Evolutionary conservation across 2,329 filamentous ascomycete genomes (phyloP), one percentile per base, ranked within the genome.

Genomic region (Phyllosticta citriasiana): DNA sequence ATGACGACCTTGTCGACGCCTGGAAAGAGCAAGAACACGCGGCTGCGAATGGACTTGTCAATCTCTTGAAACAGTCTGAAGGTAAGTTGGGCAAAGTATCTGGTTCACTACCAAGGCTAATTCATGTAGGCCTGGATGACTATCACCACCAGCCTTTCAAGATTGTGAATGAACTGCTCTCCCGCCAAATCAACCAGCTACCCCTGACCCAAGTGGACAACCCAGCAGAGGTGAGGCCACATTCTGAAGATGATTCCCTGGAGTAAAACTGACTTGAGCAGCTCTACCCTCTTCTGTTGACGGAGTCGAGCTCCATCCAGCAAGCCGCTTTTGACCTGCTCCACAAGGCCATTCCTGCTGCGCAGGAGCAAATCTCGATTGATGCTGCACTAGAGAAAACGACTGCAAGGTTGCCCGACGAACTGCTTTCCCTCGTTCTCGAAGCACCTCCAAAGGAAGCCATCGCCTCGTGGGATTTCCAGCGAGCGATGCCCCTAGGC

Each of bases 1-100:
- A 96, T 64, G 93, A 97, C 64, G 93, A 97, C 70, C 80, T 97
- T 0, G 76, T 85, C 14, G 92, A 97, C 68, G 84, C 85, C 0
- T 82, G 93, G 69, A 81, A 82, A 58, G 82, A 86, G 12, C 80
- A 82, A 9, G 78, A 82, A n/a, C 73, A 80, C 19, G 72, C 74
- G 0, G 81, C 87, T 47, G 82, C 83, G 1, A 71, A 76, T 3
- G 83, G 81, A 0, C 70, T 94, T 2, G 73, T 92, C 16, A 76
- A 80, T 8, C 76, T 92, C 0, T 81, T 95, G 22, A 84, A 84
- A 63, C 71, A 76, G 53, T 71, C 81, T 14, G 75, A 77, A 52
- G 75, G 72, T 56, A 71, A 74, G 9, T 69, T 47, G 12, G 30
- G 4, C 26, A 14, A 16, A n/a, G 24, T 3, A 27, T 5, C 14